Evolutionary conservation across 495 filamentous ascomycete species (phyloP).

Genomic region (Cairneyella variabilis): DNA sequence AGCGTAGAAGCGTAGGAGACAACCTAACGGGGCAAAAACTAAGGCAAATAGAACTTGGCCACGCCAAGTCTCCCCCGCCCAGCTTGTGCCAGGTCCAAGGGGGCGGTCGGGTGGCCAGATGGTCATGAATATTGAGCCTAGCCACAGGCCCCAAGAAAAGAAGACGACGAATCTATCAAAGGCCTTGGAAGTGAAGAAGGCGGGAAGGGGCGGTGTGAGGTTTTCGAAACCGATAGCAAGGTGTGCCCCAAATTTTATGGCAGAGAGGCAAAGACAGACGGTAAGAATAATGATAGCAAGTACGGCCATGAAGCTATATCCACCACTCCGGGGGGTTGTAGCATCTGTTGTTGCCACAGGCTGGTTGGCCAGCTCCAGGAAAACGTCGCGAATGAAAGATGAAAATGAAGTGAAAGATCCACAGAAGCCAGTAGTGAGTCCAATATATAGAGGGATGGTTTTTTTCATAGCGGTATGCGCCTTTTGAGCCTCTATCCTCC

Average conservation of each 20-base stretch:
- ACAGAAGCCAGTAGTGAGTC: slow-evolving; percentile 88
- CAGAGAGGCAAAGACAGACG: slow-evolving; percentile 61
- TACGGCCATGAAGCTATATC: slow-evolving; percentile 78
- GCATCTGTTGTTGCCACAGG: slow-evolving; percentile 41
- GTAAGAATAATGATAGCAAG: slow-evolving; percentile 65
- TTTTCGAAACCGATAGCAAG: slow-evolving; percentile 57
- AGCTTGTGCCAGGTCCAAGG: slow-evolving; percentile 26
- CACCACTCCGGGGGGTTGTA: slow-evolving; percentile 49
- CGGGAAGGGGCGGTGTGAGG: slow-evolving; percentile 53
- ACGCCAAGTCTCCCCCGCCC: slow-evolving; percentile 57
- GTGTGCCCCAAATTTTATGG: slow-evolving; percentile 69
- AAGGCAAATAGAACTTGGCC: slow-evolving; percentile 68
- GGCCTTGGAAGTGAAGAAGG: slow-evolving; percentile 46
- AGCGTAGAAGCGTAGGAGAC: slow-evolving; percentile 67
- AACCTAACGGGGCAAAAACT: slow-evolving; percentile 80
- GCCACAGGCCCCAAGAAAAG: slow-evolving; percentile 67
- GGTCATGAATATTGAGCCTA: slow-evolving; percentile 68
- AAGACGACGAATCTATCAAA: slow-evolving; percentile 58
- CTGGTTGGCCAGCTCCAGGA: slow-evolving; percentile 75
- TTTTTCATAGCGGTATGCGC: slow-evolving; percentile 62
- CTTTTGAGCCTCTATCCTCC: slow-evolving; percentile 30
- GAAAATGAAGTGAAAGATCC: slow-evolving; percentile 90
- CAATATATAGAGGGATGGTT: slow-evolving; percentile 82
- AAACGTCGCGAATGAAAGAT: slow-evolving; percentile 76
- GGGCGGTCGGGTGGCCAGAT: slow-evolving; percentile 68